phyloP scores from a whole-genome alignment of 148 eudicot genomes.

The Rhododendron kiyosumense region DNA sequence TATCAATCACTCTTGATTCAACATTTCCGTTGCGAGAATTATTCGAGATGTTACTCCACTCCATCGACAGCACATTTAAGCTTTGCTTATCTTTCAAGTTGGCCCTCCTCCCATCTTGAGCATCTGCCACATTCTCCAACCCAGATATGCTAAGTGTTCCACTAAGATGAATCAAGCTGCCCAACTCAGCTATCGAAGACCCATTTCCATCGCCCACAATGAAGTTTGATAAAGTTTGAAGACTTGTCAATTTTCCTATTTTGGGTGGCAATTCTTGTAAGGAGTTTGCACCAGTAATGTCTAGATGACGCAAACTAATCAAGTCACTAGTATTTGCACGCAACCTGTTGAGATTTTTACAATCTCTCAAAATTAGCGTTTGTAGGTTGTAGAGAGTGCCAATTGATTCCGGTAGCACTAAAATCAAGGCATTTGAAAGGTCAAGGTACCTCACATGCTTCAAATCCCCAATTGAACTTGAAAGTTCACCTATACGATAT shows the following conservation, averaged over 20 bases:
- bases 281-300: not conserved
- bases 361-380: not conserved
- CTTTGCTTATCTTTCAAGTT: no score
- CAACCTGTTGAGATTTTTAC: not conserved
- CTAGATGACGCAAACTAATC: constrained; percentile 10
- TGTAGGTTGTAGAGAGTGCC: constrained; percentile 12
- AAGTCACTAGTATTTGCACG: not conserved
- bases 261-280: constrained; percentile 13
- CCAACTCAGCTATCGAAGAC: constrained; percentile 2
- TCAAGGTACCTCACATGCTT: constrained; percentile 11
- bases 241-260: constrained; percentile 4
- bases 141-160: constrained; percentile 10
- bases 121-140: constrained; percentile 3
- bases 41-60: fast-evolving
- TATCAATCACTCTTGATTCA: no score
- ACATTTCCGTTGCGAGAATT: no score
- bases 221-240: constrained; percentile 15
- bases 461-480: not conserved
- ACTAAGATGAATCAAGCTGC: not conserved
- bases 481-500: not conserved
- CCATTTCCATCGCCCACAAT: not conserved
- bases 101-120: not conserved
- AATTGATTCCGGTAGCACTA: constrained; percentile 7
- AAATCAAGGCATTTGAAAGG: not conserved
- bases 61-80: no score